Evolutionary conservation across 495 filamentous ascomycete genomes (phyloP), one percentile per base, ranked within the genome.

Genomic region (Penicillium bovifimosum): DNA sequence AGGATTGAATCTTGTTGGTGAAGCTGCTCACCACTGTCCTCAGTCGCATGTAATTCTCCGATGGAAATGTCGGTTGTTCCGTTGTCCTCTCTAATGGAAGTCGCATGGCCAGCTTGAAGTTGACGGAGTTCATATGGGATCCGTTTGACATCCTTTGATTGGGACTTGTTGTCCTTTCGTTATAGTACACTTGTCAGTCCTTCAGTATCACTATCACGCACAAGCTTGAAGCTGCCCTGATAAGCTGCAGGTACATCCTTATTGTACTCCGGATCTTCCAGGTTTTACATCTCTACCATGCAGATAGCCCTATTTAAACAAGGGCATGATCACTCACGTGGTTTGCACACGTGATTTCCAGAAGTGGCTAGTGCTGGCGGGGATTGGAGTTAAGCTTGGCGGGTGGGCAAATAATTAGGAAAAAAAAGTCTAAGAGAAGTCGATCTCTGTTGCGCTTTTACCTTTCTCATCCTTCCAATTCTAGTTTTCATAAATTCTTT

Each of bases 401-500:
- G 55, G 50, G 41, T 38, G 27, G 44, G 42, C 48, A 42, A 50
- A 58, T 52, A 52, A 51, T 50, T 50, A 38, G 60, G 56, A 62
- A 70, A 74, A 73, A 71, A 71, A 67, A 68, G 61, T 56, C 61
- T 36, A 41, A 51, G 50, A 29, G 56, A 53, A 41, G 18, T 50
- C 41, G 48, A 53, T 54, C 53, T 54, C 53, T 34, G 44, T 47
- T 47, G 50, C 38, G 43, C 55, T 62, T 64, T 60, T 54, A 49
- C 58, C 51, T 55, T 36, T 42, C 24, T 43, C 39, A 34, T 46
- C 34, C 53, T 59, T 52, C 18, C 43, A 50, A 41, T n/a, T n/a
- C n/a, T 41, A 28, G 24, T 52, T 42, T 51, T 50, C 20, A 24
- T 2, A 24, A 24, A 24, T 2, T 41, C 31, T 50, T 51, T 17